These are phyloP conservation scores for Fragosphaeria purpurea DNA, from an alignment of 2,329 filamentous ascomycete genomes.

Conservation along the genomic window DNA sequence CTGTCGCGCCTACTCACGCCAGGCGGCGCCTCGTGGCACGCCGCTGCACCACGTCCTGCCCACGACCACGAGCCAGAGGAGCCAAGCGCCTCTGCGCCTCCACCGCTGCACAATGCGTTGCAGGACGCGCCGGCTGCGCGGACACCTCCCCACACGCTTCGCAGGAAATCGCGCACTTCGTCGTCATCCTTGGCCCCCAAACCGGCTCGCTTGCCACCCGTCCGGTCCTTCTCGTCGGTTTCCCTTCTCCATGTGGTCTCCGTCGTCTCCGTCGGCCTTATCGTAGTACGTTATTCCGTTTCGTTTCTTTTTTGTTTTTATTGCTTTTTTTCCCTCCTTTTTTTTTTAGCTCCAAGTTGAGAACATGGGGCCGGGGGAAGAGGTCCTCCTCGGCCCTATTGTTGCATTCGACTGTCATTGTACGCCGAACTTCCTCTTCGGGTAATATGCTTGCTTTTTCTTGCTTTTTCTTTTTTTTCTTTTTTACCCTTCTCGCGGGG, in stretches of 20 bases:
- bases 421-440: too few species aligned
- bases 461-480: neutral
- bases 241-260: constrained; percentile 21
- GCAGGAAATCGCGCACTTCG: constrained; percentile 12
- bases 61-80: neutral
- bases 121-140: neutral
- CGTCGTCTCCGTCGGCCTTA: constrained; percentile 15
- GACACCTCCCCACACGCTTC: too few species aligned
- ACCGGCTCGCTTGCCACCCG: constrained; percentile 13
- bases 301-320: neutral
- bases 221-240: constrained; percentile 8
- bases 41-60: constrained; percentile 13
- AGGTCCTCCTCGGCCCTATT: neutral
- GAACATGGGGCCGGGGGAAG: too few species aligned
- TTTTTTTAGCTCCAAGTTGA: neutral
- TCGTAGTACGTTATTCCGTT: constrained; percentile 12
- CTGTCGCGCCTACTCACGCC: constrained; percentile 4
- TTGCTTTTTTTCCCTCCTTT: neutral
- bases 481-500: neutral
- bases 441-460: neutral
- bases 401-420: constrained; percentile 2
- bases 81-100: too few species aligned
- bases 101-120: neutral
- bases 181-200: constrained; percentile 3
- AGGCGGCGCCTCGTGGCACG: constrained; percentile 19